A percentile compares a stretch with the other conserved stretches of the same genome.
phyloP scores from a whole-genome alignment of 768 basidiomycete genomes.

The Kockovaella imperatae region DNA sequence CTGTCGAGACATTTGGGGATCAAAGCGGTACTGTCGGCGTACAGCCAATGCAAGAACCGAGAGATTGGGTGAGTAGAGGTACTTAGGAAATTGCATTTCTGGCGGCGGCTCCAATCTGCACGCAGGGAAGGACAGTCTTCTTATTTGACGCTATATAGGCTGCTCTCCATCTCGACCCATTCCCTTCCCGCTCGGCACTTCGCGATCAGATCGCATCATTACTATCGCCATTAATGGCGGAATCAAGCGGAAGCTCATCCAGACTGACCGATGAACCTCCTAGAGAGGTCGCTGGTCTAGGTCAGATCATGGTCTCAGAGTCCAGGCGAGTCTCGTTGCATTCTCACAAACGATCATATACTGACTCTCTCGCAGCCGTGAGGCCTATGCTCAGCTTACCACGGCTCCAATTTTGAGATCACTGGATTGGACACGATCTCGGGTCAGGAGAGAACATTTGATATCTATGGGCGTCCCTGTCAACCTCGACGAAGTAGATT shows the following conservation, averaged over 20 bases:
- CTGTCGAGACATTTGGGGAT: too few species aligned
- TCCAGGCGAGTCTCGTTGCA: conserved; percentile 55
- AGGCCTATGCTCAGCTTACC: conserved; percentile 63
- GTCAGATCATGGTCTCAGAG: conserved; percentile 66
- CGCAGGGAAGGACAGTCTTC: too few species aligned
- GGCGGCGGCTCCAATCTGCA: too few species aligned
- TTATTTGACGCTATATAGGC: too few species aligned
- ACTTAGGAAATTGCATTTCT: too few species aligned
- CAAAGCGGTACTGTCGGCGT: conserved; percentile 36
- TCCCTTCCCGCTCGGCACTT: conserved; percentile 56
- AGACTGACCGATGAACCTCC: conserved; percentile 63
- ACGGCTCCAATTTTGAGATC: conserved; percentile 68
- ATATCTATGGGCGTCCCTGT: conserved; percentile 88
- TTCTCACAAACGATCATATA: conserved; percentile 3
- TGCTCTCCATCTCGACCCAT: conserved; percentile 59
- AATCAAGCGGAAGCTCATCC: conserved; percentile 49
- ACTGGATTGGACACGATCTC: conserved; percentile 90
- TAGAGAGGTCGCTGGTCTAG: conserved; percentile 69
- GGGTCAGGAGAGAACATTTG: conserved; percentile 80
- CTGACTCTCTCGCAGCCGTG: conserved; percentile 53
- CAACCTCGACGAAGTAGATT: conserved; percentile 72
- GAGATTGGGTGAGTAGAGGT: conserved; percentile 32
- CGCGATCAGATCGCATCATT: conserved; percentile 57
- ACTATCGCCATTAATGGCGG: too few species aligned
- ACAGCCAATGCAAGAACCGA: conserved; percentile 8